Percentiles rank a stretch among this genome's conserved stretches.
These are phyloP conservation scores for Phytopythium chamaehyphon DNA, from an alignment of 352 stramenopile species.

Conservation along the genomic window DNA sequence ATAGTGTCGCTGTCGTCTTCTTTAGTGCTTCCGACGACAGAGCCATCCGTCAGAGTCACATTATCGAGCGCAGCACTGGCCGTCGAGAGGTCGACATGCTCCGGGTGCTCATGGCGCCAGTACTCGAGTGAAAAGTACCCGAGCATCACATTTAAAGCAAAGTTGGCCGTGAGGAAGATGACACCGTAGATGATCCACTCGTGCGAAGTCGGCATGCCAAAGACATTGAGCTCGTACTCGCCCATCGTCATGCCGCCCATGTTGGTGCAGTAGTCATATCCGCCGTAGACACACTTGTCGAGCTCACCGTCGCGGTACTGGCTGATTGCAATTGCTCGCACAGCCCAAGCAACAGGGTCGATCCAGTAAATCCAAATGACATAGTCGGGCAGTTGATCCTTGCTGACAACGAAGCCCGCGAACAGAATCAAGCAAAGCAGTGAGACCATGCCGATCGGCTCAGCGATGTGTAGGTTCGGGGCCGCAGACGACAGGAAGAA, in stretches of 20 bases:
- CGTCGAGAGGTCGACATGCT: neutral
- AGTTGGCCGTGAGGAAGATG: conserved; percentile 15
- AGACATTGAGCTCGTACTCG: conserved; percentile 15
- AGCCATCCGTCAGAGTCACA: too few species aligned
- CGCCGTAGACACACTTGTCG: conserved; percentile 22
- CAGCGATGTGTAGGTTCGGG: conserved; percentile 17
- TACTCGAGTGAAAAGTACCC: conserved; percentile 20
- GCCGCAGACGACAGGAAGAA: conserved; percentile 20
- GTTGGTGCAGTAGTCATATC: conserved; percentile 25
- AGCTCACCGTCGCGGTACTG: conserved; percentile 29
- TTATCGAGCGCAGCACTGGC: neutral
- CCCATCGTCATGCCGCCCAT: conserved; percentile 30
- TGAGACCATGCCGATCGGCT: conserved; percentile 19
- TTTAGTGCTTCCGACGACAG: neutral
- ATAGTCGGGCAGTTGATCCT: conserved; percentile 28
- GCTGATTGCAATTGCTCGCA: conserved; percentile 25
- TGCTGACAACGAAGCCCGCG: conserved; percentile 1
- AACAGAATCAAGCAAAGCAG: conserved; percentile 2
- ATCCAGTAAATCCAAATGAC: conserved; percentile 60
- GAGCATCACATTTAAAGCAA: conserved; percentile 15
- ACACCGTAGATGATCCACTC: conserved; percentile 16
- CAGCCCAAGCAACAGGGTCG: conserved; percentile 42
- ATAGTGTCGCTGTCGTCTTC: neutral
- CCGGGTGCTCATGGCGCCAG: conserved; percentile 9
- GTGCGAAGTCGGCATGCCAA: conserved; percentile 13